Base-by-base conservation (phyloP, 2,329 filamentous ascomycete genomes). In the Malbranchea cinnamomea region DNA sequence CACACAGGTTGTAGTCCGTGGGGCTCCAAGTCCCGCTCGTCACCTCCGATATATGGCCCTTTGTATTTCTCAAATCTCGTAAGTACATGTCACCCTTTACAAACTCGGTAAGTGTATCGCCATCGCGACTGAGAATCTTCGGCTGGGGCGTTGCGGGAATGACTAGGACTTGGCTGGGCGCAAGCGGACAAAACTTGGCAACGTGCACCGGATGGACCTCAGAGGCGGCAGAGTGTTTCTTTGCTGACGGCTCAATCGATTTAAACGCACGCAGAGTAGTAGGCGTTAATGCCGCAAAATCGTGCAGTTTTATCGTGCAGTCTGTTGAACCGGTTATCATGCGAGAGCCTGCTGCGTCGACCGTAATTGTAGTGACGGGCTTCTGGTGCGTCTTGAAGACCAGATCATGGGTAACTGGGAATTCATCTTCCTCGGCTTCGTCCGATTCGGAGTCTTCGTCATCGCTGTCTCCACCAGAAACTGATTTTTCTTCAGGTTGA, bases 71-170 rank as follows among this genome's bases (percentile, higher is more conserved):
- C 78, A 95, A 91, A 52, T 98, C 89, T 32, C 87, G 71, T 41
- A 98, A 60, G 47, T 98, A 98, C 85, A 95, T 95, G 51, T 98
- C 89, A 26, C 89, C 89, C 57, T 98, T 98, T 42, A 84, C 78
- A 41, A 93, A 95, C 48, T 94, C 84, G 1, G 78, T 77, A 28
- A 91, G 45, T 5, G 79, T 67, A 25, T 91, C 82, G 22, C 89
- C 89, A 58, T 98, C 87, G 46, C 89, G 74, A 44, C 73, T 81
- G 52, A 95, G 67, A 14, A 98, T 74, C 52, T 84, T 85, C 8
- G 87, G 82, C 52, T 95, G 87, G 2, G 87, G 77, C 23, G 87
- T 81, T 5, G 87, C 84, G 5, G 84, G 79, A 25, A 95, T 66
- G 42, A 89, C 91, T 19, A 98, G 70, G 36, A 98, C 74, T 37